Evolutionary conservation across 306 rosid species (phyloP), one percentile per base, ranked within the genome.

Genomic region (Betula pendula): DNA sequence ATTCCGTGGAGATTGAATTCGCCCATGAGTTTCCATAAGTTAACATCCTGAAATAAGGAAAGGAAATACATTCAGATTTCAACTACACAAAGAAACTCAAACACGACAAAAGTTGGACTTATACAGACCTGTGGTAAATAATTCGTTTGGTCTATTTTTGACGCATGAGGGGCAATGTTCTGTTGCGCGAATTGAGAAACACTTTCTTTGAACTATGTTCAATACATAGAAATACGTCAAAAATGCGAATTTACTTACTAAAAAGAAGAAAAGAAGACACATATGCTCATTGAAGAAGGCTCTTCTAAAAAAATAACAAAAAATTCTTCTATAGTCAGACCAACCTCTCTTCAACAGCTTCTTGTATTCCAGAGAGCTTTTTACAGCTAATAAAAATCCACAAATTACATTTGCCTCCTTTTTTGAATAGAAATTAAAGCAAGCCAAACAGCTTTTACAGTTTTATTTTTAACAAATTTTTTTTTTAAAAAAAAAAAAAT

Each of bases 1-100:
- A 95, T 88, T 78, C 98, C 97, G 70, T 89, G 97, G 80, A 92
- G 98, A 81, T 89, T 90, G 81, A 94, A 92, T 10, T 90, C 95
- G 20, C 98, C 97, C 97, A 94, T 92, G 81, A 84, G 86, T 85
- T 88, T 92, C 98, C 98, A 94, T 75, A 94, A 87, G 95, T 94
- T 90, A 56, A 89, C 92, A 78, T 88, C 98, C 96, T 92, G 84
- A 69, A 78, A 78, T 58, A 63, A 69, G 71, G 77, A 62, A n/a
- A 42, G 16, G 69, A 84, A 68, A 48, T 51, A 73, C 38, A 78
- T 40, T 72, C 62, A 87, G 43, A 75, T 68, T 58, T 24, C 42
- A 22, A 79, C 55, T 5, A 44, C 74, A 70, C 10, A 20, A 20
- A 33, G 13, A 47, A 65, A 45, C 62, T 69, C 62, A 71, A 66